Conservation (phyloP, 257 asterid species). For the Jasminum sambac region DNA sequence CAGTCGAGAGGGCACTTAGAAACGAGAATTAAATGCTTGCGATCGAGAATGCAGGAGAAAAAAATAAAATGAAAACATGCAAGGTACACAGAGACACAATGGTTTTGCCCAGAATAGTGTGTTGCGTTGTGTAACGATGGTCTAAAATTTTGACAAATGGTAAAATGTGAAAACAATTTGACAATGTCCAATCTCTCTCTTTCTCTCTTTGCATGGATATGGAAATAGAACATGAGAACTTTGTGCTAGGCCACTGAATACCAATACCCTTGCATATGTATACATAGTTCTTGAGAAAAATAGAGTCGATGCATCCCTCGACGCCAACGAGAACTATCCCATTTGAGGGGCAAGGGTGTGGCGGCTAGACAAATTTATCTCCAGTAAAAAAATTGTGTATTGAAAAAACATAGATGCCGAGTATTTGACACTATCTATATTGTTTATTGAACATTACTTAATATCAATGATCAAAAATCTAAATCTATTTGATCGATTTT, state of each 20-base stretch:
- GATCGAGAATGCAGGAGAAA: slow-evolving; percentile 5
- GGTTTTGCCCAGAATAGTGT: neutral
- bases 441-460: too few relatives aligned
- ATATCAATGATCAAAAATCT: too few relatives aligned
- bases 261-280: neutral
- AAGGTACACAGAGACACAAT: slow-evolving; percentile 5
- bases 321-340: too few relatives aligned
- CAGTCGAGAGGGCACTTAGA: slow-evolving; percentile 28
- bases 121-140: slow-evolving; percentile 1
- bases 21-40: slow-evolving; percentile 14
- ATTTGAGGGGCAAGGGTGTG: too few relatives aligned
- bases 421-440: too few relatives aligned
- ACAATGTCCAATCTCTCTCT: slow-evolving; percentile 7
- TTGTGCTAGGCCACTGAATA: slow-evolving; percentile 21
- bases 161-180: neutral
- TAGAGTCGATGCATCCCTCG: too few relatives aligned
- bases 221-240: slow-evolving; percentile 14
- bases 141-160: slow-evolving; percentile 7
- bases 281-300: neutral
- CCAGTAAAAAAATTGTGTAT: too few relatives aligned
- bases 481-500: too few relatives aligned
- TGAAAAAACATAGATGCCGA: too few relatives aligned
- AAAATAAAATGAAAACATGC: slow-evolving; percentile 12
- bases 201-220: slow-evolving; percentile 18
- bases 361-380: too few relatives aligned